A percentile compares a stretch with the other conserved stretches of the same genome.
Evolutionary conservation across 2,329 filamentous ascomycete genomes (phyloP).

Genomic region (Akanthomyces muscarius): DNA sequence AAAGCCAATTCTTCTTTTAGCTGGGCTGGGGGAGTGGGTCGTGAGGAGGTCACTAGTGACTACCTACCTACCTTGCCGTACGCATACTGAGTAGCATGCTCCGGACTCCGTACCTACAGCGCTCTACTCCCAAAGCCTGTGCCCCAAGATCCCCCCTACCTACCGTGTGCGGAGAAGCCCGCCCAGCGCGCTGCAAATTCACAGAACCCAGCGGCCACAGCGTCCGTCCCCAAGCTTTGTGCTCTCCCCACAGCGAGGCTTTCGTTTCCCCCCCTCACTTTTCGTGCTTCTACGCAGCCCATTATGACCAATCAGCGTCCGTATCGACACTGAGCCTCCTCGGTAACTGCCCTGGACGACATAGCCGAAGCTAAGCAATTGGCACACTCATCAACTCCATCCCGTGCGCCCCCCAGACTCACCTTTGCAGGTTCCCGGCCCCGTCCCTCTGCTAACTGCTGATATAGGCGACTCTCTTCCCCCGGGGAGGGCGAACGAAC

Average conservation of each 20-base stretch:
- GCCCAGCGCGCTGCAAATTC: not conserved
- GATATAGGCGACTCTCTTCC: constrained; percentile 3
- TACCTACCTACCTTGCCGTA: too few relatives aligned
- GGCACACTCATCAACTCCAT: too few relatives aligned
- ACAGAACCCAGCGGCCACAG: not conserved
- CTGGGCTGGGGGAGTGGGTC: not conserved
- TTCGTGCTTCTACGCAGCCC: too few relatives aligned
- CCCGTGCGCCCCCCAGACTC: not conserved
- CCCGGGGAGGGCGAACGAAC: not conserved
- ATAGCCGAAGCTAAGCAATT: constrained; percentile 6
- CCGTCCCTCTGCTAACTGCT: not conserved
- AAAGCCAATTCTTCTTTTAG: not conserved
- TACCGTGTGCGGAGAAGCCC: too few relatives aligned
- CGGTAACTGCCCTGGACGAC: constrained; percentile 10
- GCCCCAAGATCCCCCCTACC: not conserved
- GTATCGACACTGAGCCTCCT: constrained; percentile 10
- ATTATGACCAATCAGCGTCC: constrained; percentile 9
- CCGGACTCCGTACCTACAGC: too few relatives aligned
- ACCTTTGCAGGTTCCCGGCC: not conserved
- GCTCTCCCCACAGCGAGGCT: not conserved
- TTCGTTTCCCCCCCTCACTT: constrained; percentile 3
- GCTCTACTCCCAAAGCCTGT: not conserved
- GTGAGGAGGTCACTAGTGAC: not conserved
- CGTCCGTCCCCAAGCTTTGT: too few relatives aligned
- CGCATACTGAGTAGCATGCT: too few relatives aligned